Evolutionary conservation across 345 rosid species (phyloP).

Genomic region (Lumnitzera racemosa): DNA sequence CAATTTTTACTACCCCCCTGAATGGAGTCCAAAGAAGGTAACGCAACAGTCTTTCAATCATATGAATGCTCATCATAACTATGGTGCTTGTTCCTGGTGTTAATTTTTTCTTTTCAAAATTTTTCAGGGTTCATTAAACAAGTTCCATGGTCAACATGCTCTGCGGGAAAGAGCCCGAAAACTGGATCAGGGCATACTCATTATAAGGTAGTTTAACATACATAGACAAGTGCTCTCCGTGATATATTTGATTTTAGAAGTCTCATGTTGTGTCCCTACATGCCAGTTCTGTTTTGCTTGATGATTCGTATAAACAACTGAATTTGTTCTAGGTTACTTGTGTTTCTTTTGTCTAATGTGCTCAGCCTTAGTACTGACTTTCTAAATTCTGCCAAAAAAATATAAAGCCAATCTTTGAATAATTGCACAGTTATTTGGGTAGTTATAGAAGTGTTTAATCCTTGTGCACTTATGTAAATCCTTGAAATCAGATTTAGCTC

Average conservation of each 20-base stretch:
- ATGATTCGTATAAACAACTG: no score
- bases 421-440: no score
- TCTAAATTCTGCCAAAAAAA: no score
- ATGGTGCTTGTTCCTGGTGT: background rate
- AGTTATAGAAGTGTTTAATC: no score
- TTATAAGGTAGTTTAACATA: constrained; percentile 54
- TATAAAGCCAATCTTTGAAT: no score
- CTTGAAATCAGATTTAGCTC: no score
- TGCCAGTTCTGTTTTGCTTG: no score
- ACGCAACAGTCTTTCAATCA: background rate
- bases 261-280: background rate
- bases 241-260: background rate
- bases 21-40: constrained; percentile 89
- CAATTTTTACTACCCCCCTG: constrained; percentile 93
- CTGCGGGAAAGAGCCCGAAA: constrained; percentile 88
- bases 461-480: no score
- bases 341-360: no score
- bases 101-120: background rate
- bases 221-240: background rate
- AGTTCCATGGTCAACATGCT: constrained; percentile 97
- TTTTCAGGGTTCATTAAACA: constrained; percentile 79
- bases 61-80: background rate
- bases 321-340: no score
- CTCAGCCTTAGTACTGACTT: no score
- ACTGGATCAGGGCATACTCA: constrained; percentile 81